Conservation (phyloP, 1,284 basidiomycete genomes). For the Singerocomus inundabilis region DNA sequence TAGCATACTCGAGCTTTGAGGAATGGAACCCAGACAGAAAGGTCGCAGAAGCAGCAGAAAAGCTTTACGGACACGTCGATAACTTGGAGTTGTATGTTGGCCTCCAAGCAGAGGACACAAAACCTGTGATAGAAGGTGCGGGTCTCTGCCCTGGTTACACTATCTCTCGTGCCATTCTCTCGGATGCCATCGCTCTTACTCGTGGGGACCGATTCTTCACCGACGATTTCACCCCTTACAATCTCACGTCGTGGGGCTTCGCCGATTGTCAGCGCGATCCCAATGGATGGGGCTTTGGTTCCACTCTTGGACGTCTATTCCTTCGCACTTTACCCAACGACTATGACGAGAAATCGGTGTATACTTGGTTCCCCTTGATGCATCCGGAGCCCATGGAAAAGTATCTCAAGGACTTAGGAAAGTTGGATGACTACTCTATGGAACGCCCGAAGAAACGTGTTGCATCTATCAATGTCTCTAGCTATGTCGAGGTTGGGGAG, state of each 20-base stretch:
- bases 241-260: conserved; percentile 81
- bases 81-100: conserved; percentile 82
- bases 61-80: conserved; percentile 74
- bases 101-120: conserved; percentile 69
- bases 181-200: conserved; percentile 84
- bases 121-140: conserved; percentile 73
- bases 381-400: conserved; percentile 66
- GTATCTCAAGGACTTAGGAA: conserved; percentile 55
- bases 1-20: conserved; percentile 62
- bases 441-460: conserved; percentile 41
- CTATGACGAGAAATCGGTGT: conserved; percentile 68
- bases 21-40: conserved; percentile 83
- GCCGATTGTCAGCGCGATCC: conserved; percentile 73
- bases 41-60: conserved; percentile 71
- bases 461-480: conserved; percentile 36
- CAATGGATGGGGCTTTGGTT: conserved; percentile 67
- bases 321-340: conserved; percentile 70
- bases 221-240: conserved; percentile 76
- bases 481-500: conserved; percentile 51
- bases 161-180: conserved; percentile 82
- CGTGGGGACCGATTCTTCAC: conserved; percentile 85
- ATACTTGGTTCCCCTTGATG: conserved; percentile 87
- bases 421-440: conserved; percentile 52
- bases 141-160: conserved; percentile 86
- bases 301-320: conserved; percentile 71